Percentiles rank a stretch among this genome's conserved stretches.
These are phyloP conservation scores for Aspergillus costaricaensis DNA, from an alignment of 2,329 filamentous ascomycete species.

Conservation along the genomic window DNA sequence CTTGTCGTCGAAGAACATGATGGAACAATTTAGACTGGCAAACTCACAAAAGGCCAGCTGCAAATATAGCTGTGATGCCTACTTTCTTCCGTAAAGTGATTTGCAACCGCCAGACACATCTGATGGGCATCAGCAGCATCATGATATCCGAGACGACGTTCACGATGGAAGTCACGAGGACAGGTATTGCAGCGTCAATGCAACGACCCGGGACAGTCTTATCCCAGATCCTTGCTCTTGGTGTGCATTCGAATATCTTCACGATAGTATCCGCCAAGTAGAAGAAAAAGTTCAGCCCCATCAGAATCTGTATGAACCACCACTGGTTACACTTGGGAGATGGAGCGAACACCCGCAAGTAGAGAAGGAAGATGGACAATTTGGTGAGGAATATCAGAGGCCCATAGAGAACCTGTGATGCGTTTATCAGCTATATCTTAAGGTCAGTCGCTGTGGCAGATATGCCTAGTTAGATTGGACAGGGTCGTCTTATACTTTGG, in stretches of 20 bases:
- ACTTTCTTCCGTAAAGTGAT: slow-evolving; percentile 23
- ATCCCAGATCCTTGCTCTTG: slow-evolving; percentile 28
- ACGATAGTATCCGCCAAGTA: slow-evolving; percentile 27
- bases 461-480: too few relatives aligned
- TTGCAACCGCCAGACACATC: slow-evolving; percentile 26
- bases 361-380: slow-evolving; percentile 31
- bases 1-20: background rate
- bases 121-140: slow-evolving; percentile 27
- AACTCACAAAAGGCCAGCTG: slow-evolving; percentile 25
- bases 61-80: slow-evolving; percentile 25
- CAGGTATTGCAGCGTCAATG: slow-evolving; percentile 26
- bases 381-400: slow-evolving; percentile 33
- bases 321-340: slow-evolving; percentile 19
- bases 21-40: background rate
- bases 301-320: slow-evolving; percentile 26
- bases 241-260: slow-evolving; percentile 30
- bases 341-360: slow-evolving; percentile 29
- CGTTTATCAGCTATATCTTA: slow-evolving; percentile 21
- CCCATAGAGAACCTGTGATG: slow-evolving; percentile 30
- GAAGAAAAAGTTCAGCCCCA: slow-evolving; percentile 28
- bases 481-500: slow-evolving; percentile 15
- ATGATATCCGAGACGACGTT: slow-evolving; percentile 28
- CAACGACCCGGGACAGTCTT: slow-evolving; percentile 22
- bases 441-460: background rate
- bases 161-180: slow-evolving; percentile 24